These are phyloP conservation scores for Conticribra weissflogii DNA, from an alignment of 108 stramenopile species.

Conservation along the genomic window DNA sequence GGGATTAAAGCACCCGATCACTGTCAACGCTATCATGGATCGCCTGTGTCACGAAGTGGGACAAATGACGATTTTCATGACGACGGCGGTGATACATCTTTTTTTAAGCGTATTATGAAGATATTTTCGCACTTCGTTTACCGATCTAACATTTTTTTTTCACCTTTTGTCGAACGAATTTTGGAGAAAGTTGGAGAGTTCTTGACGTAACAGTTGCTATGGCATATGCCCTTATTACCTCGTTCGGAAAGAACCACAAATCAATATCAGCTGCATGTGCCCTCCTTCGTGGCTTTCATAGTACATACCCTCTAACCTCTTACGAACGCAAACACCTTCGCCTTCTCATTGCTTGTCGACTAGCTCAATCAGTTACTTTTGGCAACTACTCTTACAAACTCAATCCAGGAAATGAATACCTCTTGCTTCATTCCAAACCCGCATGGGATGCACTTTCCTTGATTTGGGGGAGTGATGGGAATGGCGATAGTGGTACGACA, in stretches of 20 bases:
- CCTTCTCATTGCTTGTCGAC: conserved; percentile 72
- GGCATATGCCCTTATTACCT: conserved; percentile 84
- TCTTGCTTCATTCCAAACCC: conserved; percentile 85
- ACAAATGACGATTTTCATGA: conserved; percentile 66
- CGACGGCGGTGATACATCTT: conserved; percentile 82
- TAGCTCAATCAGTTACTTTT: conserved; percentile 79
- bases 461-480: conserved; percentile 71
- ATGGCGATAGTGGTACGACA: conserved; percentile 32
- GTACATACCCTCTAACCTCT: conserved; percentile 62
- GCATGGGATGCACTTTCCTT: conserved; percentile 82
- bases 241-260: conserved; percentile 68
- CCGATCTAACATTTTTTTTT: conserved; percentile 15
- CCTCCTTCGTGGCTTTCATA: conserved; percentile 74
- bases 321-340: conserved; percentile 74
- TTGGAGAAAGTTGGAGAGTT: conserved; percentile 74
- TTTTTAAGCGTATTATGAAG: not conserved
- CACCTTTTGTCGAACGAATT: conserved; percentile 19
- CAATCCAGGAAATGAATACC: conserved; percentile 83
- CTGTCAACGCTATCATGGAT: conserved; percentile 90
- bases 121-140: not conserved
- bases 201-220: conserved; percentile 83
- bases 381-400: conserved; percentile 82
- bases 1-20: conserved; percentile 91
- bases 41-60: conserved; percentile 14
- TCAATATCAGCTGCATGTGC: conserved; percentile 81